phyloP scores from a whole-genome alignment of 495 filamentous ascomycete species.

The Astrothelium macrocarpum region DNA sequence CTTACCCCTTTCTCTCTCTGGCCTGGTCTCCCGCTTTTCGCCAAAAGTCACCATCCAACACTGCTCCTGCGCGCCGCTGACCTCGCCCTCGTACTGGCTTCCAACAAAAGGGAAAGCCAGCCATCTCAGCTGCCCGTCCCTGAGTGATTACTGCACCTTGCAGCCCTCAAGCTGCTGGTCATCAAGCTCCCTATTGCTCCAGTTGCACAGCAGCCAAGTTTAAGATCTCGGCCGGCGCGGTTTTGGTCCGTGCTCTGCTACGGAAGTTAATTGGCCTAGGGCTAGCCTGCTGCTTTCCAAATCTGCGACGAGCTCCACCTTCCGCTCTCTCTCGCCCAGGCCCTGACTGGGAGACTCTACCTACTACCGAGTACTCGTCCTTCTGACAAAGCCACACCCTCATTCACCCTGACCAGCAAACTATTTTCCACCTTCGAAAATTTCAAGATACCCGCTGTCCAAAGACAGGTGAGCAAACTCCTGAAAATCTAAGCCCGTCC shows the following conservation, averaged over 20 bases:
- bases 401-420: no score
- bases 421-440: no score
- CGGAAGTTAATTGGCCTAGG: not conserved
- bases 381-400: not conserved
- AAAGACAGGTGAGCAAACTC: no score
- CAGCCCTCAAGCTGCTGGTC: no score
- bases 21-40: no score
- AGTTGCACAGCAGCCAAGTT: not conserved
- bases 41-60: not conserved
- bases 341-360: not conserved
- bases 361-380: no score
- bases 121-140: not conserved
- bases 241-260: not conserved
- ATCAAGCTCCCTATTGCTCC: no score
- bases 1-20: slow-evolving; percentile 3
- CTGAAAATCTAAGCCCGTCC: no score
- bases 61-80: not conserved
- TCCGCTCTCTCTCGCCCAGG: not conserved
- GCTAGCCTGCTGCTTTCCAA: not conserved
- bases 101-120: not conserved
- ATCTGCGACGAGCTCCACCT: slow-evolving; percentile 5
- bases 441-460: not conserved
- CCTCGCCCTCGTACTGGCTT: no score
- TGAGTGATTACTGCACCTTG: no score
- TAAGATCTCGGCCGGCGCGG: not conserved